These are phyloP conservation scores for Cryptococcus deneoformans DNA, from an alignment of 1,284 basidiomycete species.

Conservation along the genomic window DNA sequence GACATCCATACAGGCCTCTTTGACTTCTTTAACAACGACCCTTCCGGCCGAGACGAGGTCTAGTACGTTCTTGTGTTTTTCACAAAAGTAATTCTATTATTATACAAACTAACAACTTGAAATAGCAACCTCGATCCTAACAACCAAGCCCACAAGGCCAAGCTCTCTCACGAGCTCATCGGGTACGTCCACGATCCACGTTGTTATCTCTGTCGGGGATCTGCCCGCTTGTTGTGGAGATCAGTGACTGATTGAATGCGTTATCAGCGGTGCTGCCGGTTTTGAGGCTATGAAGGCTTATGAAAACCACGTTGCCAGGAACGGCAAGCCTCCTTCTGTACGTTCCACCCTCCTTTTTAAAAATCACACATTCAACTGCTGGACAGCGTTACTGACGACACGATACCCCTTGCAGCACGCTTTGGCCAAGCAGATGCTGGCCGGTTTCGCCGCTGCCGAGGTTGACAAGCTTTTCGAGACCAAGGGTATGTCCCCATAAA, in stretches of 20 bases:
- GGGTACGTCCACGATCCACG: constrained; percentile 16
- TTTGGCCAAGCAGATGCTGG: constrained; percentile 46
- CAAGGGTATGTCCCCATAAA: constrained; percentile 20
- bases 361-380: neutral
- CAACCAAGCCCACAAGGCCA: constrained; percentile 37
- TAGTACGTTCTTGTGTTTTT: constrained; percentile 23
- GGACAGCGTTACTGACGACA: neutral
- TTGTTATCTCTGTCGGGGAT: no score
- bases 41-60: constrained; percentile 37
- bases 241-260: neutral
- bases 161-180: constrained; percentile 44
- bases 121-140: constrained; percentile 34
- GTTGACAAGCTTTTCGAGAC: constrained; percentile 48
- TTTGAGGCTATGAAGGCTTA: constrained; percentile 46
- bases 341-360: constrained; percentile 9
- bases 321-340: constrained; percentile 39
- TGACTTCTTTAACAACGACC: constrained; percentile 40
- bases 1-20: constrained; percentile 26
- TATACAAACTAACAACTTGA: neutral
- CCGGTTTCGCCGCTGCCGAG: constrained; percentile 47
- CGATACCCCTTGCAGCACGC: constrained; percentile 19
- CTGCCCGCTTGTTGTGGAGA: neutral
- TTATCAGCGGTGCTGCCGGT: constrained; percentile 39
- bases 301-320: constrained; percentile 35
- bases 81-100: neutral